Conservation (phyloP, 768 basidiomycete genomes). For the Tylopilus sp. region DNA sequence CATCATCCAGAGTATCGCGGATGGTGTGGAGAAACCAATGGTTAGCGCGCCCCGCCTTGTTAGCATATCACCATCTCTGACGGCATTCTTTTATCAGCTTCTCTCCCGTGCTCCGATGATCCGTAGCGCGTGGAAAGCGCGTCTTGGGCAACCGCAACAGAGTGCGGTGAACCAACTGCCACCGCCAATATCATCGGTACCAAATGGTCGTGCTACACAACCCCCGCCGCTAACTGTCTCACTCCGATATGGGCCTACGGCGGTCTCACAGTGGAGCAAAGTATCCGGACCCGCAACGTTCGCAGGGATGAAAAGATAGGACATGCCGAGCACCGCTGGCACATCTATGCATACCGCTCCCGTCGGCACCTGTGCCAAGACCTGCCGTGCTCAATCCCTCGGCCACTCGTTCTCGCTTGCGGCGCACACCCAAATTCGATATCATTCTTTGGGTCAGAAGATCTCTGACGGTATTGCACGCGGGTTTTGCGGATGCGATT, state of each 20-base stretch:
- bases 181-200: constrained; percentile 15
- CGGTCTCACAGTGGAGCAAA: constrained; percentile 66
- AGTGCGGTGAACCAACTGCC: constrained; percentile 20
- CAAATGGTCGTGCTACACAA: constrained; percentile 24
- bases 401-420: not conserved
- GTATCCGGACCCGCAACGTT: constrained; percentile 61
- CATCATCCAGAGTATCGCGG: constrained; percentile 86
- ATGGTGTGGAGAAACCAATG: constrained; percentile 87
- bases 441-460: constrained; percentile 5
- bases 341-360: not conserved
- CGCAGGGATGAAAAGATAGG: constrained; percentile 66
- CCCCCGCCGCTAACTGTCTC: constrained; percentile 17
- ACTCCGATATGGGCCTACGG: constrained; percentile 60
- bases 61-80: constrained; percentile 6
- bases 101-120: constrained; percentile 61
- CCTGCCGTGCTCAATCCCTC: constrained; percentile 1
- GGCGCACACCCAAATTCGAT: constrained; percentile 6
- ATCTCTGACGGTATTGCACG: constrained; percentile 1
- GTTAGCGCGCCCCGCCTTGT: constrained; percentile 49
- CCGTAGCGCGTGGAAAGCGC: constrained; percentile 72
- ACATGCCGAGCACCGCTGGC: not conserved
- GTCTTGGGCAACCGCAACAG: constrained; percentile 41
- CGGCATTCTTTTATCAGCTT: constrained; percentile 47
- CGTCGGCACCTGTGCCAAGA: constrained; percentile 4
- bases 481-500: not conserved